Base-by-base conservation (phyloP, 2,329 filamentous ascomycete genomes). In the Ceratocystis diversiconidia region DNA sequence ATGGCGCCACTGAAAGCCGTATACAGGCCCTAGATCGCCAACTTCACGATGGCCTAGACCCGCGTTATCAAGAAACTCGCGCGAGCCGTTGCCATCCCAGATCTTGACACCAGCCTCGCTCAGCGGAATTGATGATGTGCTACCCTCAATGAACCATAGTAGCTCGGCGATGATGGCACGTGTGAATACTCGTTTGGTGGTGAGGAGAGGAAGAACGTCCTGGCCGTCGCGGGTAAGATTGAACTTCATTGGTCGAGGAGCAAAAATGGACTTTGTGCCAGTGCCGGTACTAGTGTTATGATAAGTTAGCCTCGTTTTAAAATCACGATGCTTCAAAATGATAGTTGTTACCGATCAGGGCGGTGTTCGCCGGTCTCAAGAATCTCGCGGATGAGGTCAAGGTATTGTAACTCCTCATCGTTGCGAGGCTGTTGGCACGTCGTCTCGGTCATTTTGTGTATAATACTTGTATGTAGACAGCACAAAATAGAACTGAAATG, bases 1-100 rank as follows among this genome's bases (percentile, higher is more conserved):
- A 76, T 97, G 92, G 2, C 94, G 88, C 94, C 94, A 99, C 76
- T 99, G 94, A 77, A 99, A 99, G 1, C 94, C 94, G 74, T 99
- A 99, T 0, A 97, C 92, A 36, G 94, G 94, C 0, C 94, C 94
- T 0, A 99, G 80, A 72, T 99, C 94, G 69, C 94, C 94, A 22
- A 86, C 88, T 63, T 85, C 89, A 67, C 92, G 89, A 73, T 96
- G 85, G 0, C 80, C 79, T 5, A 97, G 82, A 0, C 92, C 92
- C 1, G 94, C 82, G 69, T 80, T 86, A 78, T 99, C 92, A 46
- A 99, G 88, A 74, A 88, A 97, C 72, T 86, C 88, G 71, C 94
- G 89, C 60, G 87, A 91, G 55, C 92, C 94, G 73, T 99, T 99
- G 71, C 92, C 92, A 74, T 99, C 94, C 94, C 94, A 99, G 74